Evolutionary conservation across 1,284 basidiomycete species (phyloP), one percentile per base, ranked within the genome.

Genomic region (Heterobasidion irregulare): DNA sequence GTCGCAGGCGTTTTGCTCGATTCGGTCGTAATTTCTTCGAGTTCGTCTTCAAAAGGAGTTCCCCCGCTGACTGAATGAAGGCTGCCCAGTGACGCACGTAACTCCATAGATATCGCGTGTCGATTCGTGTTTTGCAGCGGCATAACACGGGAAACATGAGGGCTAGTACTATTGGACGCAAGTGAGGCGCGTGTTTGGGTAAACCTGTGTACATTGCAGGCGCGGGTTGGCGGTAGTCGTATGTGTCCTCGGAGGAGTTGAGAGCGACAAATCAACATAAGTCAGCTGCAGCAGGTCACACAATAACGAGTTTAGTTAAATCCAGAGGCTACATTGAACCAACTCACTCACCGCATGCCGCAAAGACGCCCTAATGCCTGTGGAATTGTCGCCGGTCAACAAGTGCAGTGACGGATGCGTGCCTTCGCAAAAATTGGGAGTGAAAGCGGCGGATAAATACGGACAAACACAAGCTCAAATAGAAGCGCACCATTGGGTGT

Each of bases 331-430:
- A 26, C 26, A 26, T 26, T 26, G 26, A 26, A 6, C 26, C 26
- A 26, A 26, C 41, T 9, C 16, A 53, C 77, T 61, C 60, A 80
- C 79, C 75, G 68, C 80, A 81, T 80, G 65, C 76, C 78, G 72
- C 73, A 69, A 43, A 35, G 16, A 33, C 33, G 34, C 47, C n/a
- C 47, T 35, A 33, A 47, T 32, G 26, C 16, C 45, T 16, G 12
- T 32, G 45, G 32, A 36, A 16, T 19, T 46, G 33, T 34, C 44
- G 19, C 52, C 12, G 26, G 2, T 33, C n/a, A 19, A 47, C 46
- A 53, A 53, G 36, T 47, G 38, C 38, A 41, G 10, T 41, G 38
- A 41, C 38, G 38, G 10, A 41, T n/a, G 38, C 6, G 38, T 41
- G 38, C 38, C 12, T 41, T 41, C 38, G 38, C 38, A 33, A 38